Evolutionary conservation across 1,284 basidiomycete species (phyloP).

Genomic region (Microbotryum intermedium): DNA sequence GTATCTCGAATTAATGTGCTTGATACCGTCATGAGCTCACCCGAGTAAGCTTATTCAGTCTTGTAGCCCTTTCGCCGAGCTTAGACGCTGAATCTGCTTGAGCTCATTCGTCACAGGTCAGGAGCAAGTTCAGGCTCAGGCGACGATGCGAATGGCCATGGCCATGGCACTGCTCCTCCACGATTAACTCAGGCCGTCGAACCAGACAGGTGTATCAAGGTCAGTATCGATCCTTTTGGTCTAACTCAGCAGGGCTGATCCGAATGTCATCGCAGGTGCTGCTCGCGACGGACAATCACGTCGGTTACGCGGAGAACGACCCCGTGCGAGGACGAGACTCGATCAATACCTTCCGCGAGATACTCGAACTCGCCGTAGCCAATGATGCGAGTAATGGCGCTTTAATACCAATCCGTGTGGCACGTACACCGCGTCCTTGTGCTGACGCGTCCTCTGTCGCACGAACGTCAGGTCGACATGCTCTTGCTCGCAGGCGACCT

Average conservation of each 20-base stretch:
- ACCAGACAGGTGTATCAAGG: slow-evolving; percentile 4
- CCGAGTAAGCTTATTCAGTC: too few species aligned
- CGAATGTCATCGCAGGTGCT: slow-evolving; percentile 13
- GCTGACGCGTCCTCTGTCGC: background rate
- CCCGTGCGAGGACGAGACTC: slow-evolving; percentile 90
- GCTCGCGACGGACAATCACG: slow-evolving; percentile 72
- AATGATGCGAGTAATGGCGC: slow-evolving; percentile 56
- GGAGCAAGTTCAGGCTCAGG: too few species aligned
- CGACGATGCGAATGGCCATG: too few species aligned
- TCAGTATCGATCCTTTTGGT: background rate
- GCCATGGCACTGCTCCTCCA: background rate
- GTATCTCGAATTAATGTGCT: too few species aligned
- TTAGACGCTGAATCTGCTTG: too few species aligned
- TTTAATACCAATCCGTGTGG: background rate
- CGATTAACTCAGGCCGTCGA: background rate
- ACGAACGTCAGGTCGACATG: slow-evolving; percentile 66
- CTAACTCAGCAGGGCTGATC: slow-evolving; percentile 6
- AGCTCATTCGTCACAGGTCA: too few species aligned
- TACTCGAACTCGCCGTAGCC: slow-evolving; percentile 80
- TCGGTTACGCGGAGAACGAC: slow-evolving; percentile 91
- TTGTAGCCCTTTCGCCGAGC: too few species aligned
- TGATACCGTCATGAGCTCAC: too few species aligned
- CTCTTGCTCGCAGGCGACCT: slow-evolving; percentile 90
- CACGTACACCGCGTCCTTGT: background rate
- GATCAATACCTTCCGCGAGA: slow-evolving; percentile 89